Base-by-base conservation (phyloP, 208 protist genomes). In the Wallacemonas collosoma region DNA sequence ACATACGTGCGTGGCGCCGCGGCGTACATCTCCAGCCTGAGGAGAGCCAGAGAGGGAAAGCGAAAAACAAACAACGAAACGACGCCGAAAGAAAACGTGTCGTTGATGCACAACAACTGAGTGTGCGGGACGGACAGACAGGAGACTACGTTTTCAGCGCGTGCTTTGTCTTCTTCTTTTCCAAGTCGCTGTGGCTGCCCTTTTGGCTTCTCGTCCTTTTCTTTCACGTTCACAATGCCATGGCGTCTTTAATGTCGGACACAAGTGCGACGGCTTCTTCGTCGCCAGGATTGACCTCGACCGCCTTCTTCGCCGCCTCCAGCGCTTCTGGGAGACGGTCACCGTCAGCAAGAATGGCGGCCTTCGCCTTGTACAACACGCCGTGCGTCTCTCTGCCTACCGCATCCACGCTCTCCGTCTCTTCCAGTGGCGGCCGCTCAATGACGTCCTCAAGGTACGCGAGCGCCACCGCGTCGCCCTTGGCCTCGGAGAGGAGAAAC, bases 291-390 rank as follows among this genome's bases (percentile, higher is more conserved):
- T 76, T 75, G 61, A 83, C 77, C 71, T 79, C 76, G 8, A 93
- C 76, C 0, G 90, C 93, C 54, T 82, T 71, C 53, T 86, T 69
- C 45, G 89, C 88, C 7, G 76, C 85, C 55, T 73, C 72, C n/a
- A 93, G 74, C 39, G 93, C 93, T 54, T 93, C 89, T 3, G 55
- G 61, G 45, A 95, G 72, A 66, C 75, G 85, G 5, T 88, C 86
- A 45, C 79, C 80, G 68, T 97, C 93, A 11, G 93, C 93, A 2
- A 97, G 77, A 60, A 97, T 93, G 12, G 93, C 93, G 1, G 93
- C 90, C 80, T 94, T 93, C 40, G 93, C 90, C 82, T 97, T 97
- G 53, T 88, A 78, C 51, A 97, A 82, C 43, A 87, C 92, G 53
- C 83, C 74, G 56, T 80, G 53, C 17, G 81, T 90, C 57, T 74